phyloP scores from a whole-genome alignment of 202 grass and related monocot genomes.

The Cymbopogon flexuosus region DNA sequence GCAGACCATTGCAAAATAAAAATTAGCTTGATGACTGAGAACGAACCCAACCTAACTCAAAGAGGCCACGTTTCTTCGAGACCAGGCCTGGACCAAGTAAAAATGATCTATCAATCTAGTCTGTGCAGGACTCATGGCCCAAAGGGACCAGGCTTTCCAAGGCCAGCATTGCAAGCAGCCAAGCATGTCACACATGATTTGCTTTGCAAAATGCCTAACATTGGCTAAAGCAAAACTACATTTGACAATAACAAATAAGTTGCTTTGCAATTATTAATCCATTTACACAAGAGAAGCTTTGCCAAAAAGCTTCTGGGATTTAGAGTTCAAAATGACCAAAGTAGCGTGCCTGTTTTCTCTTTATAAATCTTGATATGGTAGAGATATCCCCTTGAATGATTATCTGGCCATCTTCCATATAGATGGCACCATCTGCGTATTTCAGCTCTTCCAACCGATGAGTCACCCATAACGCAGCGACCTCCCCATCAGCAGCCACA shows the following conservation, averaged over 20 bases:
- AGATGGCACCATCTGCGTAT: constrained; percentile 91
- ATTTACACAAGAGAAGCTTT: constrained; percentile 5
- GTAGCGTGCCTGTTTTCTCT: constrained; percentile 66
- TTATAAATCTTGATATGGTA: constrained; percentile 61
- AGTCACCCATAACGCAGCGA: constrained; percentile 90
- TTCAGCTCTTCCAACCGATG: constrained; percentile 91
- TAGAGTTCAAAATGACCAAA: constrained; percentile 56
- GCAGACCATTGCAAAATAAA: not conserved
- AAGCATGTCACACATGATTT: not conserved
- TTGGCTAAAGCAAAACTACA: not conserved
- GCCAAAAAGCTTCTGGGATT: not conserved
- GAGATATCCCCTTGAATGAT: constrained; percentile 59
- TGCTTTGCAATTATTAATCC: not conserved
- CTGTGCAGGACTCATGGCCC: not conserved
- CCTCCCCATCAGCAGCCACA: constrained; percentile 51
- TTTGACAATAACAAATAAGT: not conserved
- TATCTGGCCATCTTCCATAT: constrained; percentile 89
- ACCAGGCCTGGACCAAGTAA: not conserved
- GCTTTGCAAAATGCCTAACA: not conserved
- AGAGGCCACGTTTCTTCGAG: not conserved
- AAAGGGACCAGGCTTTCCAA: not conserved
- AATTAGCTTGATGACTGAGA: not conserved
- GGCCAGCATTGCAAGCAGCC: not conserved
- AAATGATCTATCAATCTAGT: not conserved
- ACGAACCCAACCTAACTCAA: not conserved